phyloP scores from a whole-genome alignment of 1,139 yeast genomes.

The Geotrichum carabidarum region DNA sequence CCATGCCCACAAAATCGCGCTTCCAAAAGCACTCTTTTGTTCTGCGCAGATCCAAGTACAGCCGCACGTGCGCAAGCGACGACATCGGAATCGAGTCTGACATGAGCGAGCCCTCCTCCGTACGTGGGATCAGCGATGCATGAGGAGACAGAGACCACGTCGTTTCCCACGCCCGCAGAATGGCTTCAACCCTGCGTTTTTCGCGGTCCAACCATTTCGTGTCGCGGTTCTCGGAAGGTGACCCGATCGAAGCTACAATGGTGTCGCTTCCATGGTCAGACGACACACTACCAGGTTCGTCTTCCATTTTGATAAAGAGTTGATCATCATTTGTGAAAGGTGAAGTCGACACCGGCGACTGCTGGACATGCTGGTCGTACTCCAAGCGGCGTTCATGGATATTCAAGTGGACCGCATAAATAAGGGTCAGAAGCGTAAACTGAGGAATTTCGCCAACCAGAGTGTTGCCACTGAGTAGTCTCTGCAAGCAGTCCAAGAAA shows the following conservation, averaged over 20 bases:
- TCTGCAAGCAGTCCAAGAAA: slow-evolving; percentile 28
- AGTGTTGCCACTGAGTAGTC: slow-evolving; percentile 31
- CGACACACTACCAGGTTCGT: slow-evolving; percentile 3
- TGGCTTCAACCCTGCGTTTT: slow-evolving; percentile 28
- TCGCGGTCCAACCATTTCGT: slow-evolving; percentile 28
- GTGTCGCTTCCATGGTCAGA: slow-evolving; percentile 1
- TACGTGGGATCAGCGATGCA: slow-evolving; percentile 37
- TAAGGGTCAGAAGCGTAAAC: slow-evolving; percentile 54
- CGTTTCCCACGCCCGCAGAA: slow-evolving; percentile 39
- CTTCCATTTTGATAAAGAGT: slow-evolving; percentile 1
- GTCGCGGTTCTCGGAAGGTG: slow-evolving; percentile 1
- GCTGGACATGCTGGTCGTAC: slow-evolving; percentile 21
- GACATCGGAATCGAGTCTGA: slow-evolving; percentile 40
- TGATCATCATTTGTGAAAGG: slow-evolving; percentile 3
- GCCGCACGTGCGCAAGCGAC: slow-evolving; percentile 39
- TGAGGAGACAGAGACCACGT: slow-evolving; percentile 39
- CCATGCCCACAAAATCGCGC: slow-evolving; percentile 38
- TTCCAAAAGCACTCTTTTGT: slow-evolving; percentile 38
- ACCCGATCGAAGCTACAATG: neutral
- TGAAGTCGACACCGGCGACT: neutral
- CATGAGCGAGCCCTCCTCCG: slow-evolving; percentile 39
- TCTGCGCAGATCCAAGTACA: slow-evolving; percentile 33
- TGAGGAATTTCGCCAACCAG: slow-evolving; percentile 36
- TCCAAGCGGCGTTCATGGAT: slow-evolving; percentile 42
- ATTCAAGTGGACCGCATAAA: slow-evolving; percentile 68